Base-by-base conservation (phyloP, 1,139 yeast species). In the Geotrichum europaeum region DNA sequence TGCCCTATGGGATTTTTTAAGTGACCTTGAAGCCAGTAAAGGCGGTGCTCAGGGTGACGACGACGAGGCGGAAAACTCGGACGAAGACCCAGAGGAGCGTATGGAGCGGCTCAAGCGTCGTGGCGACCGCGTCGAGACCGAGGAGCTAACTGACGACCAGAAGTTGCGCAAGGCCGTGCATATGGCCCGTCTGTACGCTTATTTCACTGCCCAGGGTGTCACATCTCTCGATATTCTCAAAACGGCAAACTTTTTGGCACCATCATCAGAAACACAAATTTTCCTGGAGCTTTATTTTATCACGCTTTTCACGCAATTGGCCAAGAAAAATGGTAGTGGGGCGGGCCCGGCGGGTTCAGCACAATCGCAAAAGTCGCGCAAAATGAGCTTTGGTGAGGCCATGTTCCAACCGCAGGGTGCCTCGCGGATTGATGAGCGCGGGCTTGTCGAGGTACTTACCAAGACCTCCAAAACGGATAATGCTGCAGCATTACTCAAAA, bases 1-100 rank as follows among this genome's bases (percentile, higher is more conserved):
- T 72, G 79, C 85, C 70, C 78, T 95, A 53, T 95, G 98, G 98
- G 97, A 94, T 72, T 79, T 85, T 57, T 69, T 92, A n/a, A 84
- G 84, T 65, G 90, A 86, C 45, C 77, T 90, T 55, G 96, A 82
- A 18, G 15, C 49, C 18, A 32, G 36, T 10, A 36, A 36, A 15
- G 81, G 78, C 3, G 82, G 79, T 6, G 80, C 73, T 3, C 78
- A 73, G 7, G 79, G 75, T 4, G 80, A 74, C 45, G 73, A 55
- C 13, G 55, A 55, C 18, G 59, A 53, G 7, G 61, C 52, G 10
- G 57, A 47, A 13, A 78, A 78, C 20, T 22, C 56, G 10, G 60
- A 53, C 49, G 13, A 58, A 47, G 57, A 56, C 28, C 56, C 51
- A 7, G 54, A 30, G 24, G 60, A 47, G 51, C 63, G 10, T 59